Base-by-base conservation (phyloP, 208 protist genomes). In the Phytomonas sp. region DNA sequence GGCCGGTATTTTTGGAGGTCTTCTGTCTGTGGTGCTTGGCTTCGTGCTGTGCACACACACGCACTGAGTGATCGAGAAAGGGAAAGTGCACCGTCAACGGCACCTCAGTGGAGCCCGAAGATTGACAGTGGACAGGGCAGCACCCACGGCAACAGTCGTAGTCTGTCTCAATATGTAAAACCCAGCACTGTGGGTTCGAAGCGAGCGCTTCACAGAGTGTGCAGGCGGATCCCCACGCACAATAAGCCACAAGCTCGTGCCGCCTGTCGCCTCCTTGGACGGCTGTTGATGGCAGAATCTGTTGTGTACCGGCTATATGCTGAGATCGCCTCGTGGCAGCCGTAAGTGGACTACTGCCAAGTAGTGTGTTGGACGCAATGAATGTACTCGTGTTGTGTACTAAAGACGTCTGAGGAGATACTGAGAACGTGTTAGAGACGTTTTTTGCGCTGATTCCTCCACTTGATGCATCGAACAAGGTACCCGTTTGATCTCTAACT, bases 141-240 rank as follows among this genome's bases (percentile, higher is more conserved):
- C 49, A 19, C 26, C 23, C 49, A 49, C 40, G 10, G 40, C 40
- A 49, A 12, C 40, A 49, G 26, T 61, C 66, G 68, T 74, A 72
- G 67, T 63, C 52, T 29, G 36, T 52, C 36, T 75, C 63, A 32
- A 30, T 61, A 29, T 70, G 72, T 16, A 84, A 61, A 12, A 73
- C 73, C 87, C 87, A 93, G 52, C 67, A 66, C 60, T 88, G 66
- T 31, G 83, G 78, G 14, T 79, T 67, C 0, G 75, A 65, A 29
- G 82, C 80, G 34, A 94, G 80, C 40, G 81, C 77, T 66, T 91
- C 85, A 33, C 88, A 94, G 36, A 87, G 72, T 16, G 85, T 80
- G 37, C 88, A 94, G 8, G 88, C 88, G 16, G 81, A 78, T 19
- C 88, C 88, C 88, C 88, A 94, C 0, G 79, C 83, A 68, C 88